Evolutionary conservation across 2,329 filamentous ascomycete genomes (phyloP), one percentile per base, ranked within the genome.

Genomic region (Colletotrichum eleusines): DNA sequence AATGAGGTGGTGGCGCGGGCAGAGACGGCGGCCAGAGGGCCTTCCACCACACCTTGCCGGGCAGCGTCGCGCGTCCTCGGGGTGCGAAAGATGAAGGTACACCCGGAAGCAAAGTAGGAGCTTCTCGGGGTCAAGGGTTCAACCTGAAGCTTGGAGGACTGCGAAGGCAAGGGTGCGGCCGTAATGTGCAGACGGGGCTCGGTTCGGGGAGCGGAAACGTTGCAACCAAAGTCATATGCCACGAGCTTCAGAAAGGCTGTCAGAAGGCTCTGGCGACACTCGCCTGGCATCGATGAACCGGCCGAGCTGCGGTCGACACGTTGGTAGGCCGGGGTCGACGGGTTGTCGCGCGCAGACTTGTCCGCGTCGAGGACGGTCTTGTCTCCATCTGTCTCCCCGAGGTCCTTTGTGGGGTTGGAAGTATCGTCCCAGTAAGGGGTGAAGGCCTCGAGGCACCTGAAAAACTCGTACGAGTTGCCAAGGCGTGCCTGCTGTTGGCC

Each of bases 401-500:
- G 20, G 28, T 60, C 64, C 40, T 71, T 65, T 4, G 74, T 69
- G 7, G 79, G 72, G 38, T 77, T 77, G 8, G 87, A 88, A 0
- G 88, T 87, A 75, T 91, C 89, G 40, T 90, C 87, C 89, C 89
- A 91, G 75, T 85, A 91, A 0, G 82, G 76, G 2, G 88, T 87
- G 75, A 90, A 85, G 33, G 84, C 77, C 74, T 91, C 89, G 26
- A 91, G 81, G 74, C 88, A 87, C 63, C 88, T 87, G 79, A 87
- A 91, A 78, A 91, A 91, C 78, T 91, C 89, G 74, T 90, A 91
- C 6, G 87, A 85, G 74, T 90, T 90, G 18, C 89, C 89, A 9
- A 91, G 79, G 8, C 89, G 86, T 38, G 85, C 84, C 44, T 86
- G 82, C 55, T 83, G 80, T 75, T 86, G 85, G 50, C 89, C 89